Conservation (phyloP, 2,329 filamentous ascomycete genomes). For the Colletotrichum orchidophilum region DNA sequence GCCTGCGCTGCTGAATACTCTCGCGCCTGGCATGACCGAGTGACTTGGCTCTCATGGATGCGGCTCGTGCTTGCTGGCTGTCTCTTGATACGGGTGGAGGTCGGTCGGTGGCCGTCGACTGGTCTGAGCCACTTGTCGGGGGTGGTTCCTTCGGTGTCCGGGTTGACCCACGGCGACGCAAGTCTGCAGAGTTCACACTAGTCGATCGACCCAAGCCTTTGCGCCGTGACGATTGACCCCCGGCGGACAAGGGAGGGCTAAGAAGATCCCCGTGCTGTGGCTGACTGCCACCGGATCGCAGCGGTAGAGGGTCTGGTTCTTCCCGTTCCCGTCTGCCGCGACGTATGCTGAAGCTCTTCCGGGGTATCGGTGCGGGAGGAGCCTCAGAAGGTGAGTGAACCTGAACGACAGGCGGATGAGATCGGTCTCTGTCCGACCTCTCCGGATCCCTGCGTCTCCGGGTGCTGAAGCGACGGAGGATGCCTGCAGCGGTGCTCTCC, state of each 20-base stretch:
- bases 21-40: constrained; percentile 89
- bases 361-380: constrained; percentile 63
- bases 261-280: constrained; percentile 82
- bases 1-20: constrained; percentile 88
- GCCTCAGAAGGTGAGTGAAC: constrained; percentile 80
- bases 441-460: constrained; percentile 76
- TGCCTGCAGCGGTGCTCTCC: constrained; percentile 85
- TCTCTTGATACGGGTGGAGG: constrained; percentile 60
- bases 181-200: constrained; percentile 90
- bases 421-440: constrained; percentile 69
- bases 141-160: constrained; percentile 71
- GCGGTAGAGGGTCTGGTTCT: constrained; percentile 55
- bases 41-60: constrained; percentile 82
- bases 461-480: constrained; percentile 91
- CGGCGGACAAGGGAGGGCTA: constrained; percentile 74
- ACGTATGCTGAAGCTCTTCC: constrained; percentile 90
- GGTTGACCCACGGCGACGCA: constrained; percentile 68
- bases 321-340: constrained; percentile 64
- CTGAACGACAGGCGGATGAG: constrained; percentile 77
- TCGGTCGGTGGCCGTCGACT: constrained; percentile 69
- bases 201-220: constrained; percentile 85
- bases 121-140: constrained; percentile 81
- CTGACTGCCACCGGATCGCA: constrained; percentile 69
- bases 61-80: constrained; percentile 63
- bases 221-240: constrained; percentile 66